Evolutionary conservation across 2,329 filamentous ascomycete species (phyloP), one percentile per base, ranked within the genome.

Genomic region (Drechmeria coniospora): DNA sequence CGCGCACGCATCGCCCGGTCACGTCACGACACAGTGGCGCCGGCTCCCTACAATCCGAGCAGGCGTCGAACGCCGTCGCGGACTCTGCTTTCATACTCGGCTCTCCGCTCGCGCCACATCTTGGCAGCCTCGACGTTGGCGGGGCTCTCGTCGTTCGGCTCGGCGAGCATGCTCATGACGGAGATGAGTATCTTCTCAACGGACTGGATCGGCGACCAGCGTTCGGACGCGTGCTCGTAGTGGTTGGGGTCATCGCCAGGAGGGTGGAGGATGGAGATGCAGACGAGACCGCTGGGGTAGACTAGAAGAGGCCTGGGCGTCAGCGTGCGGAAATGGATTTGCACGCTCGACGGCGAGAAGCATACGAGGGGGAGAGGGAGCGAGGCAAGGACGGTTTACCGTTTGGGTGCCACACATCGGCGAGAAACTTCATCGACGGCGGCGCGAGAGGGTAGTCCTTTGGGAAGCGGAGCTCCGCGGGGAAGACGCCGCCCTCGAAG

Each of bases 221-320:
- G 76, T 61, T 95, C 90, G 2, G 79, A 84, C 6, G 90, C 87
- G 44, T 87, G 81, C 56, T 95, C 87, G 66, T 95, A 95, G 62
- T 93, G 86, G 60, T 94, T 94, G 30, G 90, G 90, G 55, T 95
- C 87, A 57, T 95, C 87, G 45, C 90, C 87, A 3, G 87, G 87
- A 3, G 87, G 79, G 55, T 95, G 87, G 2, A 95, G 74, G 59
- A 95, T 95, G n/a, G 82, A 92, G 47, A 95, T 95, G 61, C 87
- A 95, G 43, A 95, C 90, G 12, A 87, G 70, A 37, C 87, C 87
- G 50, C 79, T 87, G 11, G 79, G 70, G 51, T 95, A 95, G 28
- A 95, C 86, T 93, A n/a, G n/a, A n/a, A n/a, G n/a, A n/a, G 39
- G 22, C 19, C 7, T 13, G 12, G 16, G 33, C 27, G 12, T 0